Base-by-base conservation (phyloP, 805 yeast genomes). In the Saccharomycopsis capsularis region DNA sequence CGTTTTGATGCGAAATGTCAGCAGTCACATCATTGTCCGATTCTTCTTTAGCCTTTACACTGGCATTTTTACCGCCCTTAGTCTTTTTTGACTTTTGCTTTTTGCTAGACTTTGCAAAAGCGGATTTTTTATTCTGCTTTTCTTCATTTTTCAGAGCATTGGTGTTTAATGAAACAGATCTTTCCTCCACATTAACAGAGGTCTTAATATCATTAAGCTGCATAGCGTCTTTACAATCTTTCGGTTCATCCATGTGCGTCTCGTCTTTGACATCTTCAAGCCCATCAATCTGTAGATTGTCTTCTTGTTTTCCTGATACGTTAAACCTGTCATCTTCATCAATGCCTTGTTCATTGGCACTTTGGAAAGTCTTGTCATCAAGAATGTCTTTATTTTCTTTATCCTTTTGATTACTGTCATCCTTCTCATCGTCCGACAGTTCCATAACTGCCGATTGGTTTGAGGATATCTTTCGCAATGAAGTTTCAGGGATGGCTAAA, bases 401-500 rank as follows among this genome's bases (percentile, higher is more conserved):
- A 35, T 30, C 40, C 23, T 44, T 42, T 3, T 32, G 36, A 13
- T 7, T 19, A 15, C 38, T 21, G n/a, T 40, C 49, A 13, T 40
- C 43, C 7, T 49, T 45, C 13, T 45, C 47, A 42, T 35, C 19
- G 21, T 27, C 49, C 3, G 22, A 27, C 6, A 16, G 9, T 3
- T 40, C 27, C 9, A 22, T 19, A n/a, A 37, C 34, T 25, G 32
- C 21, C 2, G 48, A 43, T 34, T 22, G 38, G 37, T 45, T 52
- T 1, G 40, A 18, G 18, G 50, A 27, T 9, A 50, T 44, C 15
- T 47, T 47, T 4, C 44, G 40, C n/a, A 51, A 45, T 3, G 54
- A 48, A 9, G 47, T 42, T 11, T 48, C 50, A 4, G 56, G 55
- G 19, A 47, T 44, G 6, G 44, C 50, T 19, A 51, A 42, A 32